Percentiles rank a stretch among this genome's conserved stretches.
Conservation (phyloP, 2,329 filamentous ascomycete species). For the Bipolaris zeicola region DNA sequence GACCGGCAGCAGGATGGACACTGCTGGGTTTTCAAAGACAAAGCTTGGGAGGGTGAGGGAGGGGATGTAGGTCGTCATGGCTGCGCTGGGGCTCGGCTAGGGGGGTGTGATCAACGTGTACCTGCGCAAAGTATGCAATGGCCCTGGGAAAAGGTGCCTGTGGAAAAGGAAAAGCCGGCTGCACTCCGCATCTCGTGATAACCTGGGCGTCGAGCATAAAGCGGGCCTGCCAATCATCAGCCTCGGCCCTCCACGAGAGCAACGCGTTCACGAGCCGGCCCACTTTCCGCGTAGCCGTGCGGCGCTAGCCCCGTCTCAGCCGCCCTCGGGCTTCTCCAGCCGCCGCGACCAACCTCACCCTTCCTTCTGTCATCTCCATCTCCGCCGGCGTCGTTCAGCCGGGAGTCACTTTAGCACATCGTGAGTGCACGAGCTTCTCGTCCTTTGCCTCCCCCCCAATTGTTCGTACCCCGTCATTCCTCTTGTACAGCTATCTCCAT, state of each 20-base stretch:
- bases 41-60: slow-evolving; percentile 73
- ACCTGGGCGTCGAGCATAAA: slow-evolving; percentile 1
- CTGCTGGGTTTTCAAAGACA: slow-evolving; percentile 73
- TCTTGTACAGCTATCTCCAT: slow-evolving; percentile 40
- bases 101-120: neutral
- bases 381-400: slow-evolving; percentile 29
- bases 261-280: slow-evolving; percentile 23
- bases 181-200: slow-evolving; percentile 16
- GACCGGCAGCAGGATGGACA: slow-evolving; percentile 77
- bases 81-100: slow-evolving; percentile 28
- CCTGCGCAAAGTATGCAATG: slow-evolving; percentile 1
- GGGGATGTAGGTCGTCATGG: slow-evolving; percentile 81
- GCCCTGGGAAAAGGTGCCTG: neutral
- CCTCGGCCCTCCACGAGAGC: slow-evolving; percentile 18
- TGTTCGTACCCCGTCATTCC: slow-evolving; percentile 34
- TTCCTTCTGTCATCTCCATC: slow-evolving; percentile 32
- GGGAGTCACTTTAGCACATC: slow-evolving; percentile 42
- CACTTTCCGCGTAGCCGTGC: slow-evolving; percentile 29
- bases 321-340: slow-evolving; percentile 19
- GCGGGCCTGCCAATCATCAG: slow-evolving; percentile 23
- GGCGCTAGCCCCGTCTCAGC: slow-evolving; percentile 31
- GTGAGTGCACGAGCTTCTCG: slow-evolving; percentile 47
- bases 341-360: slow-evolving; percentile 29
- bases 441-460: slow-evolving; percentile 32
- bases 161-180: slow-evolving; percentile 1